Conservation (phyloP, 2,329 filamentous ascomycete genomes). For the Albifimbria verrucaria region DNA sequence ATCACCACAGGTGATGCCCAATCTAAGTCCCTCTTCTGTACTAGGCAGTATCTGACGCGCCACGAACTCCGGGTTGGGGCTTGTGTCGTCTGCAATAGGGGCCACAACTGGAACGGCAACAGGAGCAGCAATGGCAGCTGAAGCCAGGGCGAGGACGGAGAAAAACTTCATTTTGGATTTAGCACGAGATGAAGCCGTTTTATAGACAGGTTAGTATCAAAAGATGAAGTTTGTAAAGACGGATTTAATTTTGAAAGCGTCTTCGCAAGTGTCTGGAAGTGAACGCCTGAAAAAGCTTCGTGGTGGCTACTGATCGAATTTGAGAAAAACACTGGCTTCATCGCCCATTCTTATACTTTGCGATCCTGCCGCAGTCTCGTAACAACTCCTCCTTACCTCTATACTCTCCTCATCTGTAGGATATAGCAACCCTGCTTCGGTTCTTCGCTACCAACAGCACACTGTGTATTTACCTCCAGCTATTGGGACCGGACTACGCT, state of each 20-base stretch:
- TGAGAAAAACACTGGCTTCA: neutral
- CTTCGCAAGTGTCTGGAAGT: neutral
- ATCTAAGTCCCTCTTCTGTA: neutral
- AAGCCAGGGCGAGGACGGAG: neutral
- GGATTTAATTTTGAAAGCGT: neutral
- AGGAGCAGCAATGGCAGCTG: neutral
- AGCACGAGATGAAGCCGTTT: neutral
- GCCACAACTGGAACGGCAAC: neutral
- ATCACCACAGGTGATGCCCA: slow-evolving; percentile 11
- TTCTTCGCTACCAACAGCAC: neutral
- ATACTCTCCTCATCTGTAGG: neutral
- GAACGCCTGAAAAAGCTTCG: neutral
- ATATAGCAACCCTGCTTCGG: neutral
- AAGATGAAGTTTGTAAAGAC: neutral
- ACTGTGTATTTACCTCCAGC: neutral
- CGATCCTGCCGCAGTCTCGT: neutral
- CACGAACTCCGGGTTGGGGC: neutral
- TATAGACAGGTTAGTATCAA: neutral
- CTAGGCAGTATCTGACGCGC: neutral
- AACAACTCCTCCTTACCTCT: neutral
- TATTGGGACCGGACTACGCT: neutral
- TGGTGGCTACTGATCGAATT: neutral
- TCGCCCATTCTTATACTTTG: neutral
- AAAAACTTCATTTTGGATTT: neutral
- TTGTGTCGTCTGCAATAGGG: neutral